phyloP scores from a whole-genome alignment of 768 basidiomycete genomes.

The Tephrocybe sp. region DNA sequence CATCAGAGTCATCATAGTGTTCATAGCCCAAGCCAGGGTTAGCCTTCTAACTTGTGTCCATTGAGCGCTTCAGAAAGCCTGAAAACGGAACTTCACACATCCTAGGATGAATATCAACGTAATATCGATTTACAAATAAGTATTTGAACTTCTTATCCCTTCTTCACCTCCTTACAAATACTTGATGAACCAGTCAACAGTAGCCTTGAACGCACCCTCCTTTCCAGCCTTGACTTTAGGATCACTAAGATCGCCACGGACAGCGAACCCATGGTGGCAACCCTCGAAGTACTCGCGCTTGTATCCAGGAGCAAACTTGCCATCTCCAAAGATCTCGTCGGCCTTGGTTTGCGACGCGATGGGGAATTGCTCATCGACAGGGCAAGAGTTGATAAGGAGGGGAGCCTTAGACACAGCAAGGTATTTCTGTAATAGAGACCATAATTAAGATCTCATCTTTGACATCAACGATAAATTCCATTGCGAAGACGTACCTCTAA shows the following conservation, averaged over 20 bases:
- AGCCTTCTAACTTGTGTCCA: no score
- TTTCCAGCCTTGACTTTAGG: constrained; percentile 51
- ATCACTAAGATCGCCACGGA: constrained; percentile 36
- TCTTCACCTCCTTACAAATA: neutral
- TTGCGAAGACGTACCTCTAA: constrained; percentile 50
- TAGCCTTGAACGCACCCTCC: constrained; percentile 50
- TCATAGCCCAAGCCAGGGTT: no score
- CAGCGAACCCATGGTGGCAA: constrained; percentile 40
- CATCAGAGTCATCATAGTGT: no score
- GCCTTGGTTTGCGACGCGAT: constrained; percentile 39
- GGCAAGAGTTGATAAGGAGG: constrained; percentile 68
- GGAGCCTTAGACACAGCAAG: constrained; percentile 43
- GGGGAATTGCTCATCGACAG: constrained; percentile 50
- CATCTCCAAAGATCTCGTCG: constrained; percentile 47
- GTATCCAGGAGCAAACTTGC: constrained; percentile 48
- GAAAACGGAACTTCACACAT: no score
- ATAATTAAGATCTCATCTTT: no score
- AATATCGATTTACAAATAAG: no score
- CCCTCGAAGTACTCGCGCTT: constrained; percentile 36
- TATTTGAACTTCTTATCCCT: constrained; percentile 11
- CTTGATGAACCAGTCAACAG: constrained; percentile 44
- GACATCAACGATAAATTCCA: no score
- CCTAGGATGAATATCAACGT: no score
- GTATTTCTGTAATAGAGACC: constrained; percentile 56
- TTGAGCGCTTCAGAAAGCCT: no score